phyloP scores from a whole-genome alignment of 75 land plant genomes.

The Cryptomeria japonica region DNA sequence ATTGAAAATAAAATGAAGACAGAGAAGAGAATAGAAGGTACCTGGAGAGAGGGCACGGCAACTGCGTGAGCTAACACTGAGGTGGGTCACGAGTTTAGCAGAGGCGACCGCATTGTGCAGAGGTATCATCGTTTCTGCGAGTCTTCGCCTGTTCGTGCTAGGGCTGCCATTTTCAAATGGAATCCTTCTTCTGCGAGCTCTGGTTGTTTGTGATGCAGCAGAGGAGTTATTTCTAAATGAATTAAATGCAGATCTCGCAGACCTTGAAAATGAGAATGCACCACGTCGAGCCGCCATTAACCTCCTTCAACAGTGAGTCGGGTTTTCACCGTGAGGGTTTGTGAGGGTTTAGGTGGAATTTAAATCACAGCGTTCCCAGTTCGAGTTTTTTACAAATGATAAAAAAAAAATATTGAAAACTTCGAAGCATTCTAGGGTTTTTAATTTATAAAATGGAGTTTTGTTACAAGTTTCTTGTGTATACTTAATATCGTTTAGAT shows the following conservation, averaged over 20 bases:
- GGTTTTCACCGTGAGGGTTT: neutral
- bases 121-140: conserved; percentile 49
- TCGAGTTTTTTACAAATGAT: too few relatives aligned
- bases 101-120: conserved; percentile 66
- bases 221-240: neutral
- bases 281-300: neutral
- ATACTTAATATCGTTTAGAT: too few relatives aligned
- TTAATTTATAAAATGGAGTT: too few relatives aligned
- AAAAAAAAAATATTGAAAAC: too few relatives aligned
- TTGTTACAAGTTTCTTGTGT: too few relatives aligned
- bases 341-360: neutral
- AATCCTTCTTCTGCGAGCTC: neutral
- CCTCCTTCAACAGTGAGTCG: neutral
- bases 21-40: conserved; percentile 22
- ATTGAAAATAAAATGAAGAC: neutral
- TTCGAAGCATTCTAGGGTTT: too few relatives aligned
- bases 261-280: neutral
- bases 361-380: too few relatives aligned
- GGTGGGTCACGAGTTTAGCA: conserved; percentile 61
- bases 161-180: neutral
- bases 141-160: conserved; percentile 7
- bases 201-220: neutral
- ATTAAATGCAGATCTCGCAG: neutral
- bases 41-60: conserved; percentile 71
- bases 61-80: conserved; percentile 43